Evolutionary conservation across 1,284 basidiomycete genomes (phyloP), one percentile per base, ranked within the genome.

Genomic region (Tylopilus orsonianus): DNA sequence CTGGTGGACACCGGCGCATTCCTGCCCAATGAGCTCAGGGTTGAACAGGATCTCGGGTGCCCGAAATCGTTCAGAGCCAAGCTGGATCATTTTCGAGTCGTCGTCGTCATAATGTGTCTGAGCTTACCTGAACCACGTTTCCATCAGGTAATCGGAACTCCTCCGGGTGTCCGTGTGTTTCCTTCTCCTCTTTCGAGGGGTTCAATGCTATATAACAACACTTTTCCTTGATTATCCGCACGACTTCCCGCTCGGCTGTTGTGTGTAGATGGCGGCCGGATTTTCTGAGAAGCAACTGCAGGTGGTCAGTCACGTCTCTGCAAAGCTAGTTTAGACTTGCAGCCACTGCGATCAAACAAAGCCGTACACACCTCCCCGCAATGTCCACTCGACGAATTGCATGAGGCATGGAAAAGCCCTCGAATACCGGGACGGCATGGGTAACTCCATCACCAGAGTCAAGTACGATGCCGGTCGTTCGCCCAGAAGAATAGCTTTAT

Each of bases 391-490:
- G 76, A 46, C 94, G 85, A 57, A 99, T 96, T 30, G 97, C 96
- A 66, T 99, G 93, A 30, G 96, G 95, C 92, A 99, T 97, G 8
- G 93, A 95, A 74, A 99, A 99, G 0, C 97, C 97, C 68, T 99
- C 97, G 63, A 97, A 99, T 9, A 99, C 97, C 3, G 97, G 97
- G 3, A 99, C 97, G 3, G 97, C 93, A 59, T 99, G 97, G 18
- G 97, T 98, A 2, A 99, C 97, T 19, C 97, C 97, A 66, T 99
- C 97, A 10, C 97, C 97, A 4, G 97, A 98, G 68, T 99, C 97
- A 13, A 99, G 80, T 4, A 99, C 97, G 49, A 99, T 97, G 32
- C 97, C 97, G 24, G 97, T 99, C 52, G 97, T 99, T 55, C 97
- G 82, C n/a, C 97, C 97, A 5, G 96, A 97, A 3, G 97, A 95